These are phyloP conservation scores for Dendryphion nanum DNA, from an alignment of 2,329 filamentous ascomycete species.

Conservation along the genomic window DNA sequence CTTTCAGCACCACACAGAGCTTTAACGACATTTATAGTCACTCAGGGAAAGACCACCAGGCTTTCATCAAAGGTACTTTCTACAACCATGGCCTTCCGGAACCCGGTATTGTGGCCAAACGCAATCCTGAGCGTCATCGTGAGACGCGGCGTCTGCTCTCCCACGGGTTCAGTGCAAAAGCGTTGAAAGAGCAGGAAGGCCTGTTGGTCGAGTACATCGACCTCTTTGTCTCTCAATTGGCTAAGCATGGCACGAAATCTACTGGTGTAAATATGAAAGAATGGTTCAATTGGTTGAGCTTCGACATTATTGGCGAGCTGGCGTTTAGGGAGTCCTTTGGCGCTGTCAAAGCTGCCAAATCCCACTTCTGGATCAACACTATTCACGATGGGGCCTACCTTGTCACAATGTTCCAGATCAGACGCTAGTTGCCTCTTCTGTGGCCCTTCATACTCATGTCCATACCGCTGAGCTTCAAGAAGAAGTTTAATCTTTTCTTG, in stretches of 20 bases:
- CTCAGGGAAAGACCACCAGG: conserved; percentile 16
- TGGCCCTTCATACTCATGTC: conserved; percentile 5
- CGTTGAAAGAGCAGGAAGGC: conserved; percentile 34
- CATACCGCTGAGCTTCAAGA: conserved; percentile 10
- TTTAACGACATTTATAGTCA: conserved; percentile 41
- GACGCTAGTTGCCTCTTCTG: conserved; percentile 11
- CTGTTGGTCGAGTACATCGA: conserved; percentile 37
- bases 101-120: conserved; percentile 22
- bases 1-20: conserved; percentile 33
- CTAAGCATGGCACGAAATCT: conserved; percentile 6
- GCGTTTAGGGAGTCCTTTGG: conserved; percentile 28
- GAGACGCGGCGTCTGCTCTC: conserved; percentile 35
- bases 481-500: too few relatives aligned
- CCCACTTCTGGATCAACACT: conserved; percentile 27
- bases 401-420: conserved; percentile 2
- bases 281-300: conserved; percentile 25
- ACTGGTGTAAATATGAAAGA: conserved; percentile 19
- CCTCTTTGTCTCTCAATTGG: conserved; percentile 35
- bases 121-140: conserved; percentile 33
- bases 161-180: conserved; percentile 40
- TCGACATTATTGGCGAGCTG: conserved; percentile 29
- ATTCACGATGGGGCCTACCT: conserved; percentile 15
- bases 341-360: conserved; percentile 14
- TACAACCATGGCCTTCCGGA: conserved; percentile 26
- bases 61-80: conserved; percentile 34